phyloP scores from a whole-genome alignment of 2,329 filamentous ascomycete genomes.

The Fusarium torreyae region DNA sequence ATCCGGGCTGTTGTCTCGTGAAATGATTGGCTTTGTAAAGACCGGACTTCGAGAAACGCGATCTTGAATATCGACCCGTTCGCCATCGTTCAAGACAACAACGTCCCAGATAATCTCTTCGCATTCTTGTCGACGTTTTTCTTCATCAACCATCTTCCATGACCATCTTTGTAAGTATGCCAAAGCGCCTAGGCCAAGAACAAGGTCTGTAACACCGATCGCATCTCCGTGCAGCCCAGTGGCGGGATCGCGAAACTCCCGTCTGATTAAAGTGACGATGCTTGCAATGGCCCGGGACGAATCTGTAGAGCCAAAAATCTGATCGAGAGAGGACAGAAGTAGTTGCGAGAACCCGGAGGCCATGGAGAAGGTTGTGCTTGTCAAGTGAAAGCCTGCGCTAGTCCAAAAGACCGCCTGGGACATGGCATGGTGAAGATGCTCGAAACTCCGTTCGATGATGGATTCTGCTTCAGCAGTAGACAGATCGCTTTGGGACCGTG shows the following conservation, averaged over 20 bases:
- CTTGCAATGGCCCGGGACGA: conserved; percentile 77
- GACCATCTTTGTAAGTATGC: conserved; percentile 74
- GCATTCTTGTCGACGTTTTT: conserved; percentile 61
- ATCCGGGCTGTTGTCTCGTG: conserved; percentile 7
- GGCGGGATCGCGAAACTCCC: conserved; percentile 75
- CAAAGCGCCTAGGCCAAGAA: conserved; percentile 72
- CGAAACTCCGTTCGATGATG: conserved; percentile 70
- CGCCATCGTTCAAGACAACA: conserved; percentile 72
- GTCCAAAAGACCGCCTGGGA: conserved; percentile 74
- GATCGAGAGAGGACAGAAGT: conserved; percentile 72
- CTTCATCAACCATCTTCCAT: conserved; percentile 65
- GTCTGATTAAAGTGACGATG: conserved; percentile 74
- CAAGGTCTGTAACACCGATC: conserved; percentile 73
- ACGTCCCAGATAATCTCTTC: conserved; percentile 78
- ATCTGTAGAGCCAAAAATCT: conserved; percentile 78
- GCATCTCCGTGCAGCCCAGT: conserved; percentile 72
- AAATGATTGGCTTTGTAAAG: conserved; percentile 9
- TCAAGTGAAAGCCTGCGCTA: conserved; percentile 72
- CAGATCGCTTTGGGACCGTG: conserved; percentile 62
- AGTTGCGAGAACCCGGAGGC: conserved; percentile 71
- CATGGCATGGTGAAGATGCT: conserved; percentile 70
- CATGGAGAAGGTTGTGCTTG: conserved; percentile 67
- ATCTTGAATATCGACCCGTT: conserved; percentile 68
- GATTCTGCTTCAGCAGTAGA: conserved; percentile 69
- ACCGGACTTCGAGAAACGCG: conserved; percentile 10